Conservation (phyloP, 345 rosid genomes). For the Raphanus raphanistrum region DNA sequence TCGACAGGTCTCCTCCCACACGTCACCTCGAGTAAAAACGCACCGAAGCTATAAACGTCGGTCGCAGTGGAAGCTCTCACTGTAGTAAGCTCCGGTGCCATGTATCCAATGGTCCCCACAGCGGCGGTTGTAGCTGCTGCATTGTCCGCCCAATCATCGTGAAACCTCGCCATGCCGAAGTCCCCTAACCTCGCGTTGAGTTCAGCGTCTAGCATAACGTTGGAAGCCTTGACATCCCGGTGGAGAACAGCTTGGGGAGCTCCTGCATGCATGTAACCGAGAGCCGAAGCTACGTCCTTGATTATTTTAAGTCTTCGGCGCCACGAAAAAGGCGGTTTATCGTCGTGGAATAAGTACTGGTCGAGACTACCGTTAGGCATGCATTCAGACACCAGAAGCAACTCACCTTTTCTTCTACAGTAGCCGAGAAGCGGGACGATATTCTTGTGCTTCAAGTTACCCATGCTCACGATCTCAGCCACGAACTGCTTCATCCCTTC, state of each 20-base stretch:
- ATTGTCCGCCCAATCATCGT: slow-evolving; percentile 42
- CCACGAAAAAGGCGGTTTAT: slow-evolving; percentile 41
- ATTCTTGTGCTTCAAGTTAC: slow-evolving; percentile 51
- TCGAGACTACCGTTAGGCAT: slow-evolving; percentile 55
- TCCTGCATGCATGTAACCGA: slow-evolving; percentile 48
- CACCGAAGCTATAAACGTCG: slow-evolving; percentile 52
- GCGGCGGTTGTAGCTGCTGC: slow-evolving; percentile 38
- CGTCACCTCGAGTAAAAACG: slow-evolving; percentile 45
- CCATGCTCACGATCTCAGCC: slow-evolving; percentile 46
- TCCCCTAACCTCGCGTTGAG: slow-evolving; percentile 51
- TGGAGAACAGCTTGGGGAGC: slow-evolving; percentile 54
- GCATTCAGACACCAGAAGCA: slow-evolving; percentile 46
- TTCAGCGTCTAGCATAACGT: slow-evolving; percentile 45
- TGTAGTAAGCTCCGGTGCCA: slow-evolving; percentile 48
- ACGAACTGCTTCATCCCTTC: slow-evolving; percentile 57
- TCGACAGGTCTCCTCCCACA: slow-evolving; percentile 57
- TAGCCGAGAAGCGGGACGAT: slow-evolving; percentile 51
- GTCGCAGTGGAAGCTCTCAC: slow-evolving; percentile 39
- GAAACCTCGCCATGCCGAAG: slow-evolving; percentile 52
- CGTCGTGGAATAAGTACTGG: slow-evolving; percentile 29
- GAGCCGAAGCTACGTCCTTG: slow-evolving; percentile 46
- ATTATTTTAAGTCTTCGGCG: slow-evolving; percentile 35
- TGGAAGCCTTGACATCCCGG: slow-evolving; percentile 53
- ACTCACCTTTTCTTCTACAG: slow-evolving; percentile 48
- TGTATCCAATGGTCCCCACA: slow-evolving; percentile 53